These are phyloP conservation scores for Styphnolobium japonicum DNA, from an alignment of 306 rosid genomes.

Conservation along the genomic window DNA sequence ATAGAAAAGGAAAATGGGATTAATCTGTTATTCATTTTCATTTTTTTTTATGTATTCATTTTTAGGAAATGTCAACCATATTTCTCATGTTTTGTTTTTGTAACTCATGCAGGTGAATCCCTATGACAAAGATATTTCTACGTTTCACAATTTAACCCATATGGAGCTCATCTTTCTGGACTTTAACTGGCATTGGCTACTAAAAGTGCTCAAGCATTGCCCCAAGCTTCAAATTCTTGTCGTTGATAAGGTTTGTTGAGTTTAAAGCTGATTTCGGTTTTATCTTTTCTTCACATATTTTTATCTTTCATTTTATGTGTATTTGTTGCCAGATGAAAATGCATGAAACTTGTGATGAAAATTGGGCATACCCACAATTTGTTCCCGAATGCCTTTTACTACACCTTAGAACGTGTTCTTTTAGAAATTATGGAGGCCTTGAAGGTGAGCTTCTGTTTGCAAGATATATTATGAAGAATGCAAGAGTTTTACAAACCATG, in stretches of 20 bases:
- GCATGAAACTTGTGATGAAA: neutral
- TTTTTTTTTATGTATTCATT: too few relatives aligned
- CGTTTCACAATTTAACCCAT: neutral
- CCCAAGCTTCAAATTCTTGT: neutral
- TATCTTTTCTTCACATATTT: neutral
- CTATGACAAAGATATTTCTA: neutral
- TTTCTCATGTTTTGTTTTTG: neutral
- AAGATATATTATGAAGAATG: neutral
- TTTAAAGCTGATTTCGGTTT: neutral
- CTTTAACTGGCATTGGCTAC: neutral
- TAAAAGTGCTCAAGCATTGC: neutral
- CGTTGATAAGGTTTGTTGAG: neutral
- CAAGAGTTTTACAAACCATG: neutral
- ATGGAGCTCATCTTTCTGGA: rapidly evolving
- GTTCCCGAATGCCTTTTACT: neutral
- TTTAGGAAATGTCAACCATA: too few relatives aligned
- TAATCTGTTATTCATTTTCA: neutral
- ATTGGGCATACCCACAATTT: neutral
- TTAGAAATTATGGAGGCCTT: neutral
- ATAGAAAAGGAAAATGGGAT: neutral
- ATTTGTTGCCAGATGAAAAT: neutral
- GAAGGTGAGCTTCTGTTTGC: neutral
- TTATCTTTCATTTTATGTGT: neutral
- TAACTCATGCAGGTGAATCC: neutral
- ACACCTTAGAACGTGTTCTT: neutral